Evolutionary conservation across 116 monocot species (phyloP), one percentile per base, ranked within the genome.

Genomic region (Papilionanthe hybrid): DNA sequence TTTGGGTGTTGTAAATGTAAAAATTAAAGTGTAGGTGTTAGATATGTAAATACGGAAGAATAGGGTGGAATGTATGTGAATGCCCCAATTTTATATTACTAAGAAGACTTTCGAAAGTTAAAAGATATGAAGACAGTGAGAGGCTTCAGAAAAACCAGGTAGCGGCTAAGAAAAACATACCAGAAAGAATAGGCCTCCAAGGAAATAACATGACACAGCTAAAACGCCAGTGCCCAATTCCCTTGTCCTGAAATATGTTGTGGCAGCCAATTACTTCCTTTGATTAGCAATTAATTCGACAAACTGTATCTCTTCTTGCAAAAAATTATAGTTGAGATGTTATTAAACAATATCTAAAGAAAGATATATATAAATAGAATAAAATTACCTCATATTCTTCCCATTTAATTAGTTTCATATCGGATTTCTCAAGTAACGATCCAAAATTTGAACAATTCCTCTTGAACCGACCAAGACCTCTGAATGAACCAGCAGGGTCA

Each of bases 141-240:
- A 44, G 8, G 42, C 44, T 44, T 42, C 3, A 45, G 44, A 43
- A 73, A n/a, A n/a, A 4, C 22, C 44, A 43, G 15, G 7, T 73
- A 73, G n/a, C 9, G 22, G n/a, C n/a, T n/a, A n/a, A n/a, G 37
- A 71, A 69, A 49, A 42, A 67, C 20, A 53, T 87, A 93, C 92
- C 92, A 80, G 94, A 98, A 84, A 98, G 94, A 80, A 98, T 98
- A 41, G 97, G 97, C 63, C 92, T 91, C 97, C 97, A 98, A 22
- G 97, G 97, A 81, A 98, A 98, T 55, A 88, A 86, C 94, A 98
- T 94, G 75, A 94, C 78, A 79, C 92, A 94, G 77, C 87, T 92
- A 68, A 98, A 98, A 71, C 88, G 86, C 97, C 97, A 97, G 77
- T 94, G 97, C 11, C 97, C 97, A 42, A 97, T 76, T 30, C 92